These are phyloP conservation scores for Priceomyces castillae DNA, from an alignment of 805 yeast species.

Conservation along the genomic window DNA sequence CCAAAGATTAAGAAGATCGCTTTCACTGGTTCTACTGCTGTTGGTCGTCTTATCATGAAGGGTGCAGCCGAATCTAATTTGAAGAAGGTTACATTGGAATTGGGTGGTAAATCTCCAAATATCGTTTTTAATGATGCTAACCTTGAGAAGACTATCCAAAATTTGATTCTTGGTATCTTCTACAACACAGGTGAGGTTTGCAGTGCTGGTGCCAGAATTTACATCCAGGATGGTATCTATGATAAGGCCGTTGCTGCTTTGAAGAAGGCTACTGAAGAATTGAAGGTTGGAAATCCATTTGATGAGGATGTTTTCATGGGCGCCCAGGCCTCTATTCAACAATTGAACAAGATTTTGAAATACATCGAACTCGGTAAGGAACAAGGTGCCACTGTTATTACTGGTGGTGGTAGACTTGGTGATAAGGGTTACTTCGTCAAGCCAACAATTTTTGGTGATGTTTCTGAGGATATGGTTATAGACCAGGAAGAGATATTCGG, in stretches of 20 bases:
- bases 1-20: slow-evolving; percentile 85
- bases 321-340: slow-evolving; percentile 83
- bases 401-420: slow-evolving; percentile 81
- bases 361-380: slow-evolving; percentile 74
- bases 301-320: slow-evolving; percentile 80
- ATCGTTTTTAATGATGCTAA: slow-evolving; percentile 85
- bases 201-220: slow-evolving; percentile 90
- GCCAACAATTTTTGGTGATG: slow-evolving; percentile 88
- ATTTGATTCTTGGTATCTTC: slow-evolving; percentile 79
- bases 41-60: slow-evolving; percentile 81
- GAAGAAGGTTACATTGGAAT: slow-evolving; percentile 89
- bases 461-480: slow-evolving; percentile 66
- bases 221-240: slow-evolving; percentile 81
- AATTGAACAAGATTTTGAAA: slow-evolving; percentile 71
- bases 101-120: slow-evolving; percentile 96
- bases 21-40: slow-evolving; percentile 91
- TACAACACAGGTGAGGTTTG: slow-evolving; percentile 96
- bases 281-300: slow-evolving; percentile 83
- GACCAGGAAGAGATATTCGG: slow-evolving; percentile 93
- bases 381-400: slow-evolving; percentile 79
- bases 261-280: slow-evolving; percentile 51
- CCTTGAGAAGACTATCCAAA: slow-evolving; percentile 68
- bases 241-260: slow-evolving; percentile 69
- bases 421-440: slow-evolving; percentile 66
- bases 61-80: slow-evolving; percentile 75